These are phyloP conservation scores for Chenopodium quinoa DNA, from an alignment of 148 eudicot species.

Conservation along the genomic window DNA sequence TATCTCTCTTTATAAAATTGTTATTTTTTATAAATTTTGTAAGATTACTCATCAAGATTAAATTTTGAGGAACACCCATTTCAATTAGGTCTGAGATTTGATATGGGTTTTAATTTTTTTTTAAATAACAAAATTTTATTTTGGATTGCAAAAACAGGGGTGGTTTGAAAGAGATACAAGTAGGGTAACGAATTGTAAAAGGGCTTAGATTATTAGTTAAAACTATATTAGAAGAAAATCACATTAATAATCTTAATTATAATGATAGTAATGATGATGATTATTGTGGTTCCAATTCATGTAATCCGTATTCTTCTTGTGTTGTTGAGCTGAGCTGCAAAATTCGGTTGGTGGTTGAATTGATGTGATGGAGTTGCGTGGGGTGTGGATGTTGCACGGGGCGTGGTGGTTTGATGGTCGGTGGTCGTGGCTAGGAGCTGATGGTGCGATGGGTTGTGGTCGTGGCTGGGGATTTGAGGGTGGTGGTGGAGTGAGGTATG, in stretches of 20 bases:
- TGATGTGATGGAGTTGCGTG: no score
- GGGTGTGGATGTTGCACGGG: no score
- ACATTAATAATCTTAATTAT: slow-evolving; percentile 11
- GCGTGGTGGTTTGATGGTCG: no score
- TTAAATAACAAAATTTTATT: neutral
- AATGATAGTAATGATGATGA: neutral
- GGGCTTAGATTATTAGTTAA: slow-evolving; percentile 55
- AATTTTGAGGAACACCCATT: slow-evolving; percentile 12
- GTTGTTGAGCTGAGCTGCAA: neutral
- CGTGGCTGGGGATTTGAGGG: no score
- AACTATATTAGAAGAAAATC: slow-evolving; percentile 46
- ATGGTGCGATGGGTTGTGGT: no score
- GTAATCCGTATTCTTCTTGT: neutral
- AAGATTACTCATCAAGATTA: no score
- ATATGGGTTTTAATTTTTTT: slow-evolving; percentile 13
- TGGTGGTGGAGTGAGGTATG: no score
- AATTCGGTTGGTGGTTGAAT: no score
- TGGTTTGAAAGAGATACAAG: slow-evolving; percentile 50
- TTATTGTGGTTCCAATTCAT: neutral
- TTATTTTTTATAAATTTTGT: no score
- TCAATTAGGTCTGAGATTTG: slow-evolving; percentile 11
- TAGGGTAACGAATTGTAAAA: slow-evolving; percentile 61
- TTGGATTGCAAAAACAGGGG: slow-evolving; percentile 64
- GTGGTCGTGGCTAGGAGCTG: no score
- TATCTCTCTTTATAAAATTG: no score